A percentile compares a stretch with the other conserved stretches of the same genome.
Evolutionary conservation across 805 yeast genomes (phyloP).

Genomic region (Candida nanaspora): DNA sequence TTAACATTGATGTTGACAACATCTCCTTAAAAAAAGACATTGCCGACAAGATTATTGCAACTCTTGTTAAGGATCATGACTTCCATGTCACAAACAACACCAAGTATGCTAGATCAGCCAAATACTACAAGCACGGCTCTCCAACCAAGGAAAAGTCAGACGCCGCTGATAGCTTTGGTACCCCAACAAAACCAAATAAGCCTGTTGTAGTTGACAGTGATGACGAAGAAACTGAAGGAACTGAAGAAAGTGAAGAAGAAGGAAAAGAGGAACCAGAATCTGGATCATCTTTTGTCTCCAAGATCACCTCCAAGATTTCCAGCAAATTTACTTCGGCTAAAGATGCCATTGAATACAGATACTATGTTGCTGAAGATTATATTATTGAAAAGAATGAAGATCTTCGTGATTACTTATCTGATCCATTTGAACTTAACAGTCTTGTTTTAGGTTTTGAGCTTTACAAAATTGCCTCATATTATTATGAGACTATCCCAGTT

Average conservation of each 20-base stretch:
- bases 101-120: slow-evolving; percentile 21
- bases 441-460: slow-evolving; percentile 18
- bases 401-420: slow-evolving; percentile 24
- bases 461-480: slow-evolving; percentile 9
- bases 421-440: slow-evolving; percentile 25
- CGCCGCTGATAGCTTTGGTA: neutral
- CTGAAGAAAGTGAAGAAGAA: slow-evolving; percentile 6
- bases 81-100: slow-evolving; percentile 13
- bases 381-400: slow-evolving; percentile 19
- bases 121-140: slow-evolving; percentile 6
- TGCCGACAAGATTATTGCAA: slow-evolving; percentile 14
- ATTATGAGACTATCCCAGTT: slow-evolving; percentile 11
- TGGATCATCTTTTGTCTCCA: slow-evolving; percentile 2
- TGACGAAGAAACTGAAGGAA: slow-evolving; percentile 7
- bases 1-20: slow-evolving; percentile 15
- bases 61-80: slow-evolving; percentile 14
- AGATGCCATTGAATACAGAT: slow-evolving; percentile 69
- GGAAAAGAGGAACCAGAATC: slow-evolving; percentile 4
- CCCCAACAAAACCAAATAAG: neutral
- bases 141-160: slow-evolving; percentile 4
- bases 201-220: neutral
- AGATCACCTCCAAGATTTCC: neutral
- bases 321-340: neutral
- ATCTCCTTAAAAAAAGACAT: slow-evolving; percentile 23
- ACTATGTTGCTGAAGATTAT: slow-evolving; percentile 8